These are phyloP conservation scores for Umbilicaria muhlenbergii DNA, from an alignment of 495 filamentous ascomycete genomes.

Conservation along the genomic window DNA sequence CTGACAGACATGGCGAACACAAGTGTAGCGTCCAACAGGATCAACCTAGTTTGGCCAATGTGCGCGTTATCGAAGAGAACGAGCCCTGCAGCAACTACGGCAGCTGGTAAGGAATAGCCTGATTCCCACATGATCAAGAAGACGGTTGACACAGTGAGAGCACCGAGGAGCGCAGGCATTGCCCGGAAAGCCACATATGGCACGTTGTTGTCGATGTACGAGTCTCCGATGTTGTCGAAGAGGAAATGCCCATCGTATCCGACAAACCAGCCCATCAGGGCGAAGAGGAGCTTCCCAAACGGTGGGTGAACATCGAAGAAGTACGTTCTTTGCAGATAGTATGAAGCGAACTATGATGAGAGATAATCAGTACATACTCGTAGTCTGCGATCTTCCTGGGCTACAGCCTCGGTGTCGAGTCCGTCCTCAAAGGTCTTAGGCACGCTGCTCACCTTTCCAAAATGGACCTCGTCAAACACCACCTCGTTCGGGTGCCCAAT, in stretches of 20 bases:
- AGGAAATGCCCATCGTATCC: conserved; percentile 95
- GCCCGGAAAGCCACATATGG: conserved; percentile 92
- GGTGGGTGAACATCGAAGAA: conserved; percentile 99
- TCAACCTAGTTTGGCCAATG: conserved; percentile 90
- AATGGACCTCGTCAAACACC: conserved; percentile 98
- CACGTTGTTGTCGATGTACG: conserved; percentile 92
- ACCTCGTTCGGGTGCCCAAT: conserved; percentile 91
- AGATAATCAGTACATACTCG: conserved; percentile 6
- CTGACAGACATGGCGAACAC: conserved; percentile 93
- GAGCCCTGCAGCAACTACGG: conserved; percentile 68
- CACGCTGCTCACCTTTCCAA: conserved; percentile 69
- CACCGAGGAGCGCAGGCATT: conserved; percentile 80
- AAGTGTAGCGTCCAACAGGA: conserved; percentile 85
- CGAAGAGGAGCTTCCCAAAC: conserved; percentile 58
- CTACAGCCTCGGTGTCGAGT: not conserved
- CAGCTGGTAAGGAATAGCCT: conserved; percentile 88
- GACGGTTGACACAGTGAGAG: conserved; percentile 82
- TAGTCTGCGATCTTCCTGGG: not conserved
- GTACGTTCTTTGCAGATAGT: conserved; percentile 94
- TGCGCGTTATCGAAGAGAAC: conserved; percentile 97
- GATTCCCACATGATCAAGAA: conserved; percentile 99
- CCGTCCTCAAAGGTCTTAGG: not conserved
- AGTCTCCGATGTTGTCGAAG: conserved; percentile 99
- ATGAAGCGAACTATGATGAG: conserved; percentile 64
- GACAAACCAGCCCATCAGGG: conserved; percentile 86